phyloP scores from a whole-genome alignment of 1,284 basidiomycete species.

The Hymenochaete sp. region DNA sequence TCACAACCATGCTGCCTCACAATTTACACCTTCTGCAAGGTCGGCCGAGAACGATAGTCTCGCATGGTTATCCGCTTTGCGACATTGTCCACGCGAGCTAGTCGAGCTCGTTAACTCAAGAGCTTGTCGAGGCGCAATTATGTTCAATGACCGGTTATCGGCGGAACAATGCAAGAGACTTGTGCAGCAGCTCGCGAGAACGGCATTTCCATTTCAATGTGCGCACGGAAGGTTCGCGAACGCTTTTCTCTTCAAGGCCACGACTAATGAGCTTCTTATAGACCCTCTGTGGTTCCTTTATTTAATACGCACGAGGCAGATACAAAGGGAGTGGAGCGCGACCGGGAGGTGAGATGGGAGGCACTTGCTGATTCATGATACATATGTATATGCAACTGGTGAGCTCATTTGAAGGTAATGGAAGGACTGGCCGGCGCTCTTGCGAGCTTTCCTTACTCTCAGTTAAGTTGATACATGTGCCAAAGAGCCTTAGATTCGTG shows the following conservation, averaged over 20 bases:
- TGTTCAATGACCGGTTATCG: conserved; percentile 86
- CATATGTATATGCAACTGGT: too few relatives aligned
- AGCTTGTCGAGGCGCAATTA: conserved; percentile 90
- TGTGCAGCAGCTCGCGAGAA: conserved; percentile 55
- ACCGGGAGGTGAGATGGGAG: too few relatives aligned
- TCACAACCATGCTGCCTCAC: conserved; percentile 7
- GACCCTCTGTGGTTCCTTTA: conserved; percentile 43
- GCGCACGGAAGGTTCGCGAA: conserved; percentile 75
- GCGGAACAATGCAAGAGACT: conserved; percentile 63
- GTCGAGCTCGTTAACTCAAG: conserved; percentile 84
- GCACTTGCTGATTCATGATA: too few relatives aligned
- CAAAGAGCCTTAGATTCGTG: too few relatives aligned
- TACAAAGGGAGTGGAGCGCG: too few relatives aligned
- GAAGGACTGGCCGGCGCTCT: too few relatives aligned
- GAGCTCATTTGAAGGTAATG: too few relatives aligned
- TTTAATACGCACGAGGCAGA: conserved; percentile 21
- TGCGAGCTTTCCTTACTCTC: too few relatives aligned
- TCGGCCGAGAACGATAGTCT: conserved; percentile 25
- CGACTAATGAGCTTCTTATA: conserved; percentile 19
- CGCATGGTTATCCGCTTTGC: conserved; percentile 62
- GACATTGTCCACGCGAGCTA: conserved; percentile 71
- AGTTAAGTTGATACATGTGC: too few relatives aligned
- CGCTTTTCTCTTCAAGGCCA: conserved; percentile 10
- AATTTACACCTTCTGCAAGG: not conserved
- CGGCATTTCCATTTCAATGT: conserved; percentile 85